Conservation (phyloP, 1,284 basidiomycete genomes). For the Coniophora puteana region DNA sequence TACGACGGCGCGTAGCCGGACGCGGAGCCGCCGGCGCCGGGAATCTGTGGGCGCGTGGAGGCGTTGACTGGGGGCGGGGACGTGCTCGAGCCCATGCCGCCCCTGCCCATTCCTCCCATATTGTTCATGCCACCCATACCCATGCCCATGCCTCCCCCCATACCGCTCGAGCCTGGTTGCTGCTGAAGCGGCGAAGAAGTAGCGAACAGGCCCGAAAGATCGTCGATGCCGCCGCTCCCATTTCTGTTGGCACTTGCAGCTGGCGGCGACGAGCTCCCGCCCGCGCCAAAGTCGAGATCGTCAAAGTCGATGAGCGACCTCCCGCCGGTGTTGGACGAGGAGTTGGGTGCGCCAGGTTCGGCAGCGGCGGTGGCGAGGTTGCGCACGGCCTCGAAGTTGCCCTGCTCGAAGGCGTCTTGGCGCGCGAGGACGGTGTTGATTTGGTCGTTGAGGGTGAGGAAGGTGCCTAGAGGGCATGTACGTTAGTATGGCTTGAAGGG, state of each 20-base stretch:
- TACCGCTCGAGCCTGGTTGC: slow-evolving; percentile 16
- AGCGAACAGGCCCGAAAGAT: slow-evolving; percentile 58
- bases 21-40: no score
- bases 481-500: background rate
- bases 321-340: slow-evolving; percentile 29
- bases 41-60: slow-evolving; percentile 19
- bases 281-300: slow-evolving; percentile 34
- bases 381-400: slow-evolving; percentile 73
- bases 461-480: slow-evolving; percentile 58
- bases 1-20: no score
- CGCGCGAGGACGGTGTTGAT: slow-evolving; percentile 91
- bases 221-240: slow-evolving; percentile 38
- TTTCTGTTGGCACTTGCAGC: slow-evolving; percentile 10
- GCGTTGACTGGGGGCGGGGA: slow-evolving; percentile 18
- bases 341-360: slow-evolving; percentile 49
- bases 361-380: slow-evolving; percentile 65
- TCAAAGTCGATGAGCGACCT: slow-evolving; percentile 74
- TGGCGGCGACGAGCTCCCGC: slow-evolving; percentile 10
- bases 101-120: no score
- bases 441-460: slow-evolving; percentile 95
- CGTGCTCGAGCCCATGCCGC: no score
- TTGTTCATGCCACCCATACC: no score
- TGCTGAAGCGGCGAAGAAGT: slow-evolving; percentile 21
- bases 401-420: slow-evolving; percentile 89
- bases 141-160: no score